Evolutionary conservation across 1,284 basidiomycete species (phyloP).

Genomic region (Schizophyllum commune): DNA sequence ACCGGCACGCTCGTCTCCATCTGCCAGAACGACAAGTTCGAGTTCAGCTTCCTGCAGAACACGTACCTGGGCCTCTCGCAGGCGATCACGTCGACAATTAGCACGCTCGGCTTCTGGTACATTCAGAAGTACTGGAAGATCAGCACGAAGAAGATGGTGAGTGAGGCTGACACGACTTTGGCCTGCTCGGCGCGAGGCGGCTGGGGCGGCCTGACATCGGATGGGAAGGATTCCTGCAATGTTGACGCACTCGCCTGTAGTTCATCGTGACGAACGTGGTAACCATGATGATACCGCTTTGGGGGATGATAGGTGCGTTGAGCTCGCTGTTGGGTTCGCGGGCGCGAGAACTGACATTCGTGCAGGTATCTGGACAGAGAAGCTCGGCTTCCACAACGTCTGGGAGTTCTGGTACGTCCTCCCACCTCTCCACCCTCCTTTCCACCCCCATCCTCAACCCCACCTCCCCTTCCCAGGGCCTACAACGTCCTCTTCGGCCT

Average conservation of each 20-base stretch:
- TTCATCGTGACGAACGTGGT: slow-evolving; percentile 73
- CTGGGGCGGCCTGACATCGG: no score
- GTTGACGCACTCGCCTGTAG: no score
- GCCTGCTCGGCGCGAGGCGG: no score
- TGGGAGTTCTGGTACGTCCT: slow-evolving; percentile 74
- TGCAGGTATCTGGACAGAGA: slow-evolving; percentile 1
- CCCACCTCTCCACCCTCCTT: neutral
- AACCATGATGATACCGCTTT: slow-evolving; percentile 71
- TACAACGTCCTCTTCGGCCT: slow-evolving; percentile 78
- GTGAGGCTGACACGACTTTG: no score
- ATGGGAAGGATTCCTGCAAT: no score
- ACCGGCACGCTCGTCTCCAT: slow-evolving; percentile 61
- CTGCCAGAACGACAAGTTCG: slow-evolving; percentile 36
- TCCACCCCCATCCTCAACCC: neutral
- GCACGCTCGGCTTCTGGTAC: slow-evolving; percentile 74
- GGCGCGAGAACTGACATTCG: neutral
- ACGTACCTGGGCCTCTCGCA: slow-evolving; percentile 73
- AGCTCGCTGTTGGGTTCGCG: neutral
- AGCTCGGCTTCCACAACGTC: slow-evolving; percentile 61
- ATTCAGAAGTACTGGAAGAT: slow-evolving; percentile 74
- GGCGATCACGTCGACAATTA: slow-evolving; percentile 62
- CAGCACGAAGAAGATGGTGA: slow-evolving; percentile 69
- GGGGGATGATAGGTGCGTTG: slow-evolving; percentile 53
- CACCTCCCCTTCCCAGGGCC: slow-evolving; percentile 34
- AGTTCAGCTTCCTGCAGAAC: slow-evolving; percentile 61